These are phyloP conservation scores for Bjerkandera adusta DNA, from an alignment of 1,284 basidiomycete genomes.

Conservation along the genomic window DNA sequence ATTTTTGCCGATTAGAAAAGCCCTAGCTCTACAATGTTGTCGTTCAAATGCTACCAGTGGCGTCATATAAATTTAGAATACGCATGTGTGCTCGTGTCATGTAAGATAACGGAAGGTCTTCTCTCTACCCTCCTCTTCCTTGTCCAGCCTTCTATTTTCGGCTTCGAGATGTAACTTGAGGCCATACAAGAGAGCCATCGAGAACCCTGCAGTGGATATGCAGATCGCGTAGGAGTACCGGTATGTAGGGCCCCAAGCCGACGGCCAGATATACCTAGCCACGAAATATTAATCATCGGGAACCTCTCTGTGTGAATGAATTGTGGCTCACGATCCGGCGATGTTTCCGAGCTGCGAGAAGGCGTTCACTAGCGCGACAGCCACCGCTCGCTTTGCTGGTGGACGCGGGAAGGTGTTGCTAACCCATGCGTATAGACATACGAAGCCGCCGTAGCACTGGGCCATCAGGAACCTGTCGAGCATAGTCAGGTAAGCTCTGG, in stretches of 20 bases:
- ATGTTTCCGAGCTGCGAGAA: conserved; percentile 74
- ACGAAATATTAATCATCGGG: not conserved
- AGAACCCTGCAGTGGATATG: conserved; percentile 39
- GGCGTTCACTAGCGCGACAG: conserved; percentile 71
- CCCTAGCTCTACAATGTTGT: too few species aligned
- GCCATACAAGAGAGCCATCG: conserved; percentile 46
- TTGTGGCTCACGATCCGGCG: conserved; percentile 47
- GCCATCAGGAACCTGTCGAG: conserved; percentile 70
- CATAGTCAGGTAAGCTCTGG: conserved; percentile 1
- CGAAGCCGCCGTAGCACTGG: conserved; percentile 69
- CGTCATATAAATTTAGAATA: too few species aligned
- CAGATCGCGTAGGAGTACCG: conserved; percentile 48
- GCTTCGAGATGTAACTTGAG: conserved; percentile 41
- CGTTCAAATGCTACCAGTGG: too few species aligned
- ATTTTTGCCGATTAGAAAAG: too few species aligned
- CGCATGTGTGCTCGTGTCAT: too few species aligned
- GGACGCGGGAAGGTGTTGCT: conserved; percentile 67
- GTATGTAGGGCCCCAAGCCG: conserved; percentile 40
- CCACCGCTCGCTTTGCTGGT: conserved; percentile 72
- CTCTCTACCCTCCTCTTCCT: conserved; percentile 28
- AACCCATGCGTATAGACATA: conserved; percentile 71
- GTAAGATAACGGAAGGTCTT: conserved; percentile 33
- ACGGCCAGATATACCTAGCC: conserved; percentile 38
- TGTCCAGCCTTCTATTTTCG: conserved; percentile 34
- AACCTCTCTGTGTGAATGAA: not conserved